Evolutionary conservation across 768 basidiomycete species (phyloP).

Genomic region (Cytidiella melzeri): DNA sequence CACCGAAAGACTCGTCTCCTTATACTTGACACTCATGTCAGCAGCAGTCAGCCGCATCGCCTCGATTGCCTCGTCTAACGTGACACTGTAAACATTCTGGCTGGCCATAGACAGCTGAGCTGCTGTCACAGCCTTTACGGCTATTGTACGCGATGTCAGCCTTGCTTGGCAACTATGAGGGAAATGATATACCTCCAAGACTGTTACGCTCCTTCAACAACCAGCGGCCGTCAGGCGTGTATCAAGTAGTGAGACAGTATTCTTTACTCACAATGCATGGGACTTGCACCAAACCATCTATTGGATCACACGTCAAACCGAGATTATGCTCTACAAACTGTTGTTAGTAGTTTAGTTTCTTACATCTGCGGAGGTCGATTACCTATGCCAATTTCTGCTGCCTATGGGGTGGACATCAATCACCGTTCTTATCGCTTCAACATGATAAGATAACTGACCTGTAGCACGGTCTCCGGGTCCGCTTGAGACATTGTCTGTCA

Average conservation of each 20-base stretch:
- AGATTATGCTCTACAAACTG: constrained; percentile 66
- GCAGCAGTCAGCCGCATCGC: constrained; percentile 89
- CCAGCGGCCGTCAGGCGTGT: constrained; percentile 1
- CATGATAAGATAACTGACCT: constrained; percentile 47
- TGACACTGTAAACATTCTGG: constrained; percentile 80
- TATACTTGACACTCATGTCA: constrained; percentile 96
- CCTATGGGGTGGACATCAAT: constrained; percentile 36
- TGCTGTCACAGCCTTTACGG: constrained; percentile 89
- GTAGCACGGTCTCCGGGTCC: constrained; percentile 75
- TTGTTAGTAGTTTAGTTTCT: background rate
- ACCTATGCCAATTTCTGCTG: constrained; percentile 91
- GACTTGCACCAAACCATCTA: constrained; percentile 89
- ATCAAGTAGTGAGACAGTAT: constrained; percentile 11
- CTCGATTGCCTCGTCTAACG: constrained; percentile 91
- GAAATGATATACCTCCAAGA: constrained; percentile 58
- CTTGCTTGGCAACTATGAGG: background rate
- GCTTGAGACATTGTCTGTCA: no score
- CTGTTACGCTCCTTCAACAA: constrained; percentile 77
- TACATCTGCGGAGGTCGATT: constrained; percentile 5
- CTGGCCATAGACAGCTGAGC: constrained; percentile 94
- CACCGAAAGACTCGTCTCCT: constrained; percentile 90
- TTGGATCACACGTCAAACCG: constrained; percentile 91
- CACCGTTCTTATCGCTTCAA: no score
- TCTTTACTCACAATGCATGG: constrained; percentile 78
- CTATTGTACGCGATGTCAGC: constrained; percentile 38